Evolutionary conservation across 2,329 filamentous ascomycete species (phyloP).

Genomic region (Mollisia scopiformis): DNA sequence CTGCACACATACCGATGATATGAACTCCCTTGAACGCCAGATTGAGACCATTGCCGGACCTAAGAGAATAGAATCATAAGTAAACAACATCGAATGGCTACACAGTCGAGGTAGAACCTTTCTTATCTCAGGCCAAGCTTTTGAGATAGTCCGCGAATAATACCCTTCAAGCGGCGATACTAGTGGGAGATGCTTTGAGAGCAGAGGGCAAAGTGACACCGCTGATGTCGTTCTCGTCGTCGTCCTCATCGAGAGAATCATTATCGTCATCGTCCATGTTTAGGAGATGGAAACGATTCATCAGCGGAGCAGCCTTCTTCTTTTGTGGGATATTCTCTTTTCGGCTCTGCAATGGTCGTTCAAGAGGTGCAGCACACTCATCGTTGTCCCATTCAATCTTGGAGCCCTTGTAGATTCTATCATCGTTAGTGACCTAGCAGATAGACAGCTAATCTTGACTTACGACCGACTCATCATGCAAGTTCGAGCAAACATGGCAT

Average conservation of each 20-base stretch:
- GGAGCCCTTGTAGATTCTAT: constrained; percentile 67
- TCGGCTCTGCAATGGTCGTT: constrained; percentile 29
- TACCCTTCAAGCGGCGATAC: constrained; percentile 4
- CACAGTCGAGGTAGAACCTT: neutral
- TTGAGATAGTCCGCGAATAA: neutral
- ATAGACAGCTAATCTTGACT: neutral
- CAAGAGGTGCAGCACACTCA: constrained; percentile 60
- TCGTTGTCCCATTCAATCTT: constrained; percentile 74
- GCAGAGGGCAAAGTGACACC: constrained; percentile 18
- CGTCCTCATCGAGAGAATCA: constrained; percentile 24
- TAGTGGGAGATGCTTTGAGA: constrained; percentile 3
- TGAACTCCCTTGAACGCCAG: constrained; percentile 23
- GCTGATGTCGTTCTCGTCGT: constrained; percentile 23
- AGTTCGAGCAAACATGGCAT: constrained; percentile 73
- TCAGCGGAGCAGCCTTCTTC: constrained; percentile 41
- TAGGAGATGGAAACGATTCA: constrained; percentile 67
- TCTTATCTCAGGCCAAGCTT: neutral
- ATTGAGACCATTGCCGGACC: neutral
- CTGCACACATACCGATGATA: constrained; percentile 16
- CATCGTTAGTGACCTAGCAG: constrained; percentile 22
- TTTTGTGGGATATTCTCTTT: constrained; percentile 38
- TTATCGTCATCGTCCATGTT: constrained; percentile 49
- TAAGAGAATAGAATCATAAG: neutral
- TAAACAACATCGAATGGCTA: neutral
- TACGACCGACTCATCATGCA: constrained; percentile 68